These are phyloP conservation scores for Dothideomycetes sp. DNA, from an alignment of 2,329 filamentous ascomycete species.

Conservation along the genomic window DNA sequence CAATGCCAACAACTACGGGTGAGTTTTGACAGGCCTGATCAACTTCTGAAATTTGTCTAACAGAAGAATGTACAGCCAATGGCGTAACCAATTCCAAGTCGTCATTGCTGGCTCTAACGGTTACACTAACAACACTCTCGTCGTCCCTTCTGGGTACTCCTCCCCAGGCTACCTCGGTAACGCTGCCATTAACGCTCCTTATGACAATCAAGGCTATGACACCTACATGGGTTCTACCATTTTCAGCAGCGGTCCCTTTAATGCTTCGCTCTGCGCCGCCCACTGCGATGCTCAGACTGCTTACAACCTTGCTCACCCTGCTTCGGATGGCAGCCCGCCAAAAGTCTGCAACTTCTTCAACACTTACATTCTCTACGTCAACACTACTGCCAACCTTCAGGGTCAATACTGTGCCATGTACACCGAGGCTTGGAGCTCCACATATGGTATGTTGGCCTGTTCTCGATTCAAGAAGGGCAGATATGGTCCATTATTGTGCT, in stretches of 20 bases:
- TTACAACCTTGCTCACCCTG: conserved; percentile 11
- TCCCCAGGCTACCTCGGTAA: conserved; percentile 11
- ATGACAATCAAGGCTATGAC: conserved; percentile 15
- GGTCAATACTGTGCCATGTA: conserved; percentile 11
- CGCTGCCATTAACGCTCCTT: conserved; percentile 17
- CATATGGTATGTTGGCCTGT: conserved; percentile 12
- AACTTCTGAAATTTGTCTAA: conserved; percentile 7
- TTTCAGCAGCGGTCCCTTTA: conserved; percentile 20
- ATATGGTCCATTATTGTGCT: conserved; percentile 18
- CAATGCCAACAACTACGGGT: conserved; percentile 22
- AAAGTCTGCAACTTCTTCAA: conserved; percentile 7
- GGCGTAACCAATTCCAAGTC: conserved; percentile 9
- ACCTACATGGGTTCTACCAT: conserved; percentile 18
- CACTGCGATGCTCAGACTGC: conserved; percentile 14
- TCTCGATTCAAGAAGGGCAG: conserved; percentile 15
- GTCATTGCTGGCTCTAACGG: conserved; percentile 10
- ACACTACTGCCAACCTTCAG: conserved; percentile 9
- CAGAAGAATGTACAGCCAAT: conserved; percentile 9
- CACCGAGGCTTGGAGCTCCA: conserved; percentile 9
- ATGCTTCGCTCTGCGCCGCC: conserved; percentile 20
- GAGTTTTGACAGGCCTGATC: too few species aligned
- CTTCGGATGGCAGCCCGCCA: conserved; percentile 4
- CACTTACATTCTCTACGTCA: conserved; percentile 5
- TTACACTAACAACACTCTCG: conserved; percentile 8
- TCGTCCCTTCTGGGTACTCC: conserved; percentile 10